Evolutionary conservation across 208 protist species (phyloP), one percentile per base, ranked within the genome.

Genomic region (Crithidia fasciculata): DNA sequence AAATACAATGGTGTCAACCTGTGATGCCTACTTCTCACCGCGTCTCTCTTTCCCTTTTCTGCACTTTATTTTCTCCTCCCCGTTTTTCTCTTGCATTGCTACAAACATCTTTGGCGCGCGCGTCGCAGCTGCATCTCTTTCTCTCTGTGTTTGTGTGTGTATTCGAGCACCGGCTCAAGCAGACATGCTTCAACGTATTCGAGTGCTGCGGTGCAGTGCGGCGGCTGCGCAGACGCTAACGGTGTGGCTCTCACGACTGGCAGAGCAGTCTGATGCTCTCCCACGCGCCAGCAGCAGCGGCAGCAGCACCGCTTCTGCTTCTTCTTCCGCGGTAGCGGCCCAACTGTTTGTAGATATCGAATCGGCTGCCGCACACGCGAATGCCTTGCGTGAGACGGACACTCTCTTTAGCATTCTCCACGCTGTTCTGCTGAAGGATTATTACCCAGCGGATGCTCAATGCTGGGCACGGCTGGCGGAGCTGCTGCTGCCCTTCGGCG

Each of bases 331-430:
- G 28, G 19, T 28, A 15, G 65, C 65, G n/a, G 8, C 15, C n/a
- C 18, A 39, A 54, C 36, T 96, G 3, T 92, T 89, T 86, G 47
- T 63, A 10, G 72, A 90, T 4, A 60, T 96, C 15, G 69, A 83
- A 40, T 10, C 72, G 8, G 72, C 76, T 0, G 67, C 81, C 2
- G 44, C 63, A 0, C 82, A 86, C 50, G 88, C 88, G 13, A 72
- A 82, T 28, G 65, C 80, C 0, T 54, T 92, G 37, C 83, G 86
- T 53, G 92, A 96, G 68, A 91, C 88, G 0, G 92, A 96, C 65
- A 87, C 88, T 6, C 57, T 93, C 4, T 74, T 85, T 18, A 70
- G 73, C 18, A 41, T 94, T 52, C 74, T 87, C 7, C 76, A 86
- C 44, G 61, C 55, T 8, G 69, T 93, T 3, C 49, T 89, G 3